phyloP scores from a whole-genome alignment of 306 rosid species.

The Nissolia schottii region DNA sequence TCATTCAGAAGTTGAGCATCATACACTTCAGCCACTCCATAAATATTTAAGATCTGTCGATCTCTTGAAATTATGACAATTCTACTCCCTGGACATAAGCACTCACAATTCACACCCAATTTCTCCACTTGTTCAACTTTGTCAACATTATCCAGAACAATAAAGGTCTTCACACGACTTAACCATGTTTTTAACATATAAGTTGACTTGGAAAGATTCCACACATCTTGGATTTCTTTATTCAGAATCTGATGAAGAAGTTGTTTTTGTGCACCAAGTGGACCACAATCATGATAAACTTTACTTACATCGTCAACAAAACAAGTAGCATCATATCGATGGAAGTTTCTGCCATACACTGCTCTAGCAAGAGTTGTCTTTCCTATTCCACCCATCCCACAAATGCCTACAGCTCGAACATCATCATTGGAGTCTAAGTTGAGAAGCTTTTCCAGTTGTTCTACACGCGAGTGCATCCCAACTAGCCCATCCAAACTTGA shows the following conservation, averaged over 20 bases:
- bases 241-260: neutral
- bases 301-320: slow-evolving; percentile 13
- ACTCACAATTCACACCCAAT: neutral
- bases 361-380: neutral
- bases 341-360: neutral
- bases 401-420: neutral
- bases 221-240: neutral
- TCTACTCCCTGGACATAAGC: neutral
- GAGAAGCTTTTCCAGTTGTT: neutral
- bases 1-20: neutral
- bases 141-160: slow-evolving; percentile 12
- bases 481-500: neutral
- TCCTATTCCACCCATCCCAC: slow-evolving; percentile 22
- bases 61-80: slow-evolving; percentile 4
- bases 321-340: neutral
- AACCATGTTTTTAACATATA: neutral
- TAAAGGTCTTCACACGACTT: neutral
- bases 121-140: neutral
- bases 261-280: neutral
- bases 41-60: neutral
- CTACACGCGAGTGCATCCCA: slow-evolving; percentile 18
- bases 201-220: neutral
- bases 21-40: neutral
- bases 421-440: neutral
- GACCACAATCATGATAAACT: neutral